A percentile compares a stretch with the other conserved stretches of the same genome.
phyloP scores from a whole-genome alignment of 257 asterid genomes.

The Solanum virginianum region DNA sequence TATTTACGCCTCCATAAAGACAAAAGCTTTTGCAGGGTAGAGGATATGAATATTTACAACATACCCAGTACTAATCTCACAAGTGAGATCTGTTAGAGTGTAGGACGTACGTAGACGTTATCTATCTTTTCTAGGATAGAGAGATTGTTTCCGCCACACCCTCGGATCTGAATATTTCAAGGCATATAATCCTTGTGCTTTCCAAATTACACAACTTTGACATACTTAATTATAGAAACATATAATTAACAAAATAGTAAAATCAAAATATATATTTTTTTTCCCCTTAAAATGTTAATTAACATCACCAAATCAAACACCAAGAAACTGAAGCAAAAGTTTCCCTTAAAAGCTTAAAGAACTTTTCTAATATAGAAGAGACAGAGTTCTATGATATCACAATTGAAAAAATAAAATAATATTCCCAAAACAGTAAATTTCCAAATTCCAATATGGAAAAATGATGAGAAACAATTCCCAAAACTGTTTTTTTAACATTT shows the following conservation, averaged over 20 bases:
- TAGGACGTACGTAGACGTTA: neutral
- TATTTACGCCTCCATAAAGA: neutral
- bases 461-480: neutral
- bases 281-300: neutral
- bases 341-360: neutral
- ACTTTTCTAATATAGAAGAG: no score
- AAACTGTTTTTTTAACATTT: neutral
- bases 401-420: neutral
- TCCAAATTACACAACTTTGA: neutral
- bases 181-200: neutral
- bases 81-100: neutral
- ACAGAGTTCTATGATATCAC: neutral
- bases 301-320: neutral
- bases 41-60: neutral
- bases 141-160: neutral
- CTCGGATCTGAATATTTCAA: neutral
- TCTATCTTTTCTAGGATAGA: neutral
- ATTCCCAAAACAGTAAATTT: neutral
- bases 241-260: neutral
- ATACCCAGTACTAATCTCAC: neutral
- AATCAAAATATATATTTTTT: neutral
- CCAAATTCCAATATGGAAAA: neutral
- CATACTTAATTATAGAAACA: neutral
- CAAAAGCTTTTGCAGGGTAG: neutral
- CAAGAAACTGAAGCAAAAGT: neutral